Conservation (phyloP, 2,329 filamentous ascomycete species). For the Stylonectria norvegica region DNA sequence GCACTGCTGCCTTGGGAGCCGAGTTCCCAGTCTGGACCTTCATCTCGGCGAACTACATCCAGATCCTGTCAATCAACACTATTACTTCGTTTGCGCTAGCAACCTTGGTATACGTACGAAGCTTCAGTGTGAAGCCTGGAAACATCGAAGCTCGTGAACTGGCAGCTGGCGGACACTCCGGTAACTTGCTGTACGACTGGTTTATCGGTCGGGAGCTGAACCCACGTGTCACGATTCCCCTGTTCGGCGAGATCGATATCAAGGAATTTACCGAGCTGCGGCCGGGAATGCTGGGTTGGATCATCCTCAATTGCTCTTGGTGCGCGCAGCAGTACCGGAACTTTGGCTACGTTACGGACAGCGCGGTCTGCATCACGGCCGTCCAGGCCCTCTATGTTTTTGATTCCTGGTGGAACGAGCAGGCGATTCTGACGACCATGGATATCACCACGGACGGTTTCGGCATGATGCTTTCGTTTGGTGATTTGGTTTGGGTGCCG, state of each 20-base stretch:
- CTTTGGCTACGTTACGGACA: slow-evolving; percentile 80
- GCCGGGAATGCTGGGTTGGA: slow-evolving; percentile 88
- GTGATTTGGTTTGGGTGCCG: slow-evolving; percentile 88
- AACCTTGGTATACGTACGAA: slow-evolving; percentile 75
- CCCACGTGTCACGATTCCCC: slow-evolving; percentile 72
- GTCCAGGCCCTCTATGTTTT: slow-evolving; percentile 82
- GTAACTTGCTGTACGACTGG: slow-evolving; percentile 90
- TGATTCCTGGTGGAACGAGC: slow-evolving; percentile 83
- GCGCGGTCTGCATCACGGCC: slow-evolving; percentile 72
- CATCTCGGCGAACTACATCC: slow-evolving; percentile 85
- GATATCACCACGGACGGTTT: slow-evolving; percentile 93
- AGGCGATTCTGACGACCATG: slow-evolving; percentile 87
- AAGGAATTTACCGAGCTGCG: slow-evolving; percentile 87
- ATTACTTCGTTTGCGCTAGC: slow-evolving; percentile 71
- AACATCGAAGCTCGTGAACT: slow-evolving; percentile 73
- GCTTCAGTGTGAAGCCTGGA: slow-evolving; percentile 75
- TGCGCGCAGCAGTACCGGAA: slow-evolving; percentile 84
- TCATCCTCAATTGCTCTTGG: slow-evolving; percentile 79
- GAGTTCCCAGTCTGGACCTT: slow-evolving; percentile 89
- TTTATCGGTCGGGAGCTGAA: slow-evolving; percentile 96
- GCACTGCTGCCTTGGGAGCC: slow-evolving; percentile 72
- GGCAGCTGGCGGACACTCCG: slow-evolving; percentile 74
- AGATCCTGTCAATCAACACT: slow-evolving; percentile 79
- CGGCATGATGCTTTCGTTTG: slow-evolving; percentile 91
- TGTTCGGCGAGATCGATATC: slow-evolving; percentile 84